Conservation (phyloP, 1,284 basidiomycete species). For the Boletellus sp. region DNA sequence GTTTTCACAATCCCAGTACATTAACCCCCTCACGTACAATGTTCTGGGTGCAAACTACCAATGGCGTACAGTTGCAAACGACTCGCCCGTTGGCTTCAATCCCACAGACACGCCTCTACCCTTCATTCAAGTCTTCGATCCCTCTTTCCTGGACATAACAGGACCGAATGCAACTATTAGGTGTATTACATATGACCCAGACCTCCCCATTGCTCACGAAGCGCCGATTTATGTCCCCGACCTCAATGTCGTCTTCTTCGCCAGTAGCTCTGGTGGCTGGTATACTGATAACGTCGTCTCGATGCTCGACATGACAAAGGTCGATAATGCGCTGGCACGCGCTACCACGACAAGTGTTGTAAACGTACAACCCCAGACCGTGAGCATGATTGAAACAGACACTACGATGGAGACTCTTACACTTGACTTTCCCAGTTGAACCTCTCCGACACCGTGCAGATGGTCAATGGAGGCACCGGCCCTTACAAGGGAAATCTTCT, state of each 20-base stretch:
- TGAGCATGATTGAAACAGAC: no score
- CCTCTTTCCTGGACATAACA: slow-evolving; percentile 55
- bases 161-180: slow-evolving; percentile 54
- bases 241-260: slow-evolving; percentile 58
- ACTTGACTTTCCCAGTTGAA: slow-evolving; percentile 13
- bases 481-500: slow-evolving; percentile 61
- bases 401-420: no score
- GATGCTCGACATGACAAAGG: slow-evolving; percentile 45
- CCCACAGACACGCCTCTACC: slow-evolving; percentile 47
- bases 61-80: slow-evolving; percentile 35
- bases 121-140: slow-evolving; percentile 70
- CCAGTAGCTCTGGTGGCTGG: slow-evolving; percentile 46
- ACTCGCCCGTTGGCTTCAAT: slow-evolving; percentile 40
- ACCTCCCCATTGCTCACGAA: slow-evolving; percentile 72
- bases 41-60: slow-evolving; percentile 40
- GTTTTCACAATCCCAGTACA: no score
- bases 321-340: slow-evolving; percentile 41
- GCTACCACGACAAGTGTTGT: slow-evolving; percentile 39
- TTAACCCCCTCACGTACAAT: slow-evolving; percentile 41
- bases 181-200: slow-evolving; percentile 55
- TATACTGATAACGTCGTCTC: slow-evolving; percentile 46
- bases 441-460: slow-evolving; percentile 50
- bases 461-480: slow-evolving; percentile 77
- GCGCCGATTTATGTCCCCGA: slow-evolving; percentile 61
- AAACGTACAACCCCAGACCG: slow-evolving; percentile 49